phyloP scores from a whole-genome alignment of 805 yeast species.

The Wickerhamiella australiensis region DNA sequence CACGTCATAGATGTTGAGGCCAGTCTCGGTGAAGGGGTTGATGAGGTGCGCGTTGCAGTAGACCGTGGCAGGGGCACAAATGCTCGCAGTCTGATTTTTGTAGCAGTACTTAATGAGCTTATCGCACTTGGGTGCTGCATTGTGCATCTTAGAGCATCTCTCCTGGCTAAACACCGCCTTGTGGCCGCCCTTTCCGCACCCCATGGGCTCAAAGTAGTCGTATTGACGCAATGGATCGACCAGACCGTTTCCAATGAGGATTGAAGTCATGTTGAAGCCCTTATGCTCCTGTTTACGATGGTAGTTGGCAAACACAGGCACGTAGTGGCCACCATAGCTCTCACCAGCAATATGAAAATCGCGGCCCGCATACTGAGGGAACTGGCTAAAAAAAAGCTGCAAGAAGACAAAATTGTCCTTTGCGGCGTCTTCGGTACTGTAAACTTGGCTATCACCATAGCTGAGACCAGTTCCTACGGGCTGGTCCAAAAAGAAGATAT shows the following conservation, averaged over 20 bases:
- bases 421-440: conserved; percentile 71
- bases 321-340: conserved; percentile 82
- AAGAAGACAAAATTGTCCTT: conserved; percentile 70
- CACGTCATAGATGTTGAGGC: conserved; percentile 78
- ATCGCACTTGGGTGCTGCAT: conserved; percentile 59
- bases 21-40: conserved; percentile 67
- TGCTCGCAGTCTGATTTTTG: conserved; percentile 52
- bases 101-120: conserved; percentile 64
- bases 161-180: conserved; percentile 64
- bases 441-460: conserved; percentile 48
- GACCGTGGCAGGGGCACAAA: conserved; percentile 80
- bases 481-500: conserved; percentile 77
- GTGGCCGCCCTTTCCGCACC: conserved; percentile 84
- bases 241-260: conserved; percentile 82
- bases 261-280: conserved; percentile 55
- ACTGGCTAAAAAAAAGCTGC: conserved; percentile 66
- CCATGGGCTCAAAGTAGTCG: conserved; percentile 79
- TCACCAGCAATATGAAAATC: conserved; percentile 84
- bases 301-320: conserved; percentile 79
- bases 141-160: conserved; percentile 58
- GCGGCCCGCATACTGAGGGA: conserved; percentile 41
- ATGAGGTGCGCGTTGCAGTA: conserved; percentile 68
- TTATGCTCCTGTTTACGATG: conserved; percentile 55
- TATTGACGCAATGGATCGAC: conserved; percentile 77
- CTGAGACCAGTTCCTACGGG: conserved; percentile 80